These are phyloP conservation scores for Neofusicoccum umdonicola DNA, from an alignment of 2,329 filamentous ascomycete species.

Conservation along the genomic window DNA sequence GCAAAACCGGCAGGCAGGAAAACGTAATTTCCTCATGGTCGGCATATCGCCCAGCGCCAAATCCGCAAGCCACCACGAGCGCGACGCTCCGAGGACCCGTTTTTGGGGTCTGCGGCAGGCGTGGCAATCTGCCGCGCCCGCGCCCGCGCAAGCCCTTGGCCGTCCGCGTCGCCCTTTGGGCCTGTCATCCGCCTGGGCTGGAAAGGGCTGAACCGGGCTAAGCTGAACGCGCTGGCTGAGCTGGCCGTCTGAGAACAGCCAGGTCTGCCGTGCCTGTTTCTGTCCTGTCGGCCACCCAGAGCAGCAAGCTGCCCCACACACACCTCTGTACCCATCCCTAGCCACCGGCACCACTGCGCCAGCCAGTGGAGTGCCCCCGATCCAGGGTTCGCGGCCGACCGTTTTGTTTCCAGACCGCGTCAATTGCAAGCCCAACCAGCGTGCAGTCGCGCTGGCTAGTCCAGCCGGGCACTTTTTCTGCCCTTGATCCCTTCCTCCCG, in stretches of 20 bases:
- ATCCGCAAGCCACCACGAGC: neutral
- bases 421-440: neutral
- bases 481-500: neutral
- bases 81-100: neutral
- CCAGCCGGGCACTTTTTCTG: neutral
- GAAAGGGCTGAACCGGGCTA: neutral
- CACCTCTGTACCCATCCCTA: neutral
- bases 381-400: conserved; percentile 10
- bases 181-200: neutral
- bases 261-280: neutral
- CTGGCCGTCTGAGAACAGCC: conserved; percentile 1
- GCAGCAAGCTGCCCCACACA: neutral
- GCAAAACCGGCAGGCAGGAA: too few species aligned
- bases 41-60: neutral
- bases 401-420: conserved; percentile 12
- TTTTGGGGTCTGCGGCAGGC: conserved; percentile 4
- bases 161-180: too few species aligned
- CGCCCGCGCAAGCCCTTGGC: neutral
- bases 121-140: neutral
- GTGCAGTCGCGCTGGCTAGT: neutral
- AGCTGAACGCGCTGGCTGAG: neutral
- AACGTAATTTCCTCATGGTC: neutral
- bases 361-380: neutral
- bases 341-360: neutral
- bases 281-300: neutral